A percentile compares a stretch with the other conserved stretches of the same genome.
Evolutionary conservation across 2,329 filamentous ascomycete species (phyloP).

Genomic region (Colletotrichum sp.): DNA sequence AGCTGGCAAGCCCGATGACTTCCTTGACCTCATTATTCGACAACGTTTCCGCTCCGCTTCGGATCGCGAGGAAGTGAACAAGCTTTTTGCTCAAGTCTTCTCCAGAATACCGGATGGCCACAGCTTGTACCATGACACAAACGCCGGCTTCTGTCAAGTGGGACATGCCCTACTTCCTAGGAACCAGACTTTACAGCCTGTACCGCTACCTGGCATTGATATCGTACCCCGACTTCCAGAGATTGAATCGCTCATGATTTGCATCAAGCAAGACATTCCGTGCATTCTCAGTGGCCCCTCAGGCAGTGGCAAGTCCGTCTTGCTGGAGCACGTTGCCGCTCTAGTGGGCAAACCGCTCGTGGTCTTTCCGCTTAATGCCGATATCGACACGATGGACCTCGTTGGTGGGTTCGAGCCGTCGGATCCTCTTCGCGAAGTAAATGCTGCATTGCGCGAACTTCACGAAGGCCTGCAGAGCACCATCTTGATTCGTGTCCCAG

Average conservation of each 20-base stretch:
- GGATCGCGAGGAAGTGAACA: conserved; percentile 70
- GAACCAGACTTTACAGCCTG: conserved; percentile 57
- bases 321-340: conserved; percentile 82
- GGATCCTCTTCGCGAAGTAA: conserved; percentile 77
- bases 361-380: conserved; percentile 89
- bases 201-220: conserved; percentile 56
- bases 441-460: conserved; percentile 57
- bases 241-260: conserved; percentile 86
- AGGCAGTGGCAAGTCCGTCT: conserved; percentile 83
- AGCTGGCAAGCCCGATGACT: conserved; percentile 69
- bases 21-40: conserved; percentile 81
- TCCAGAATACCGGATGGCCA: conserved; percentile 55
- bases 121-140: conserved; percentile 76
- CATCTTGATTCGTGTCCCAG: conserved; percentile 53
- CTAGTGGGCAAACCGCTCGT: conserved; percentile 77
- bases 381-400: conserved; percentile 96
- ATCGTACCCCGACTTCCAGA: conserved; percentile 66
- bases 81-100: conserved; percentile 72
- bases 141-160: conserved; percentile 72
- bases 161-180: conserved; percentile 76
- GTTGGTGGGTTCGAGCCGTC: conserved; percentile 97
- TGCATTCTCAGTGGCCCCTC: conserved; percentile 87
- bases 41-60: conserved; percentile 80
- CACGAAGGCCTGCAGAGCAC: conserved; percentile 56
- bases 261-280: conserved; percentile 85